Percentiles rank a stretch among this genome's conserved stretches.
phyloP scores from a whole-genome alignment of 108 stramenopile genomes.

The Cylindrotheca closterium region DNA sequence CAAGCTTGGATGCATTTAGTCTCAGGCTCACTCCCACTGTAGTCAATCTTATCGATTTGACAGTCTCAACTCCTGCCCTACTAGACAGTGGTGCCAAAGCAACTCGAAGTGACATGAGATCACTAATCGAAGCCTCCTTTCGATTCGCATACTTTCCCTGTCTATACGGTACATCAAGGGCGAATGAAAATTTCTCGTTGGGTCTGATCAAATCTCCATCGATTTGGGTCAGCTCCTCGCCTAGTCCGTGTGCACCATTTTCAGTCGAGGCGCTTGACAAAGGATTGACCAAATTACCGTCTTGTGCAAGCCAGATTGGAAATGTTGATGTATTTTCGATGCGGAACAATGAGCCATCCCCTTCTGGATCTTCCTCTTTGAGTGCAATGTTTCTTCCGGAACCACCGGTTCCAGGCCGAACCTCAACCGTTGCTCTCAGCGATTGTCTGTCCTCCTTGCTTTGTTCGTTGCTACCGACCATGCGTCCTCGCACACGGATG shows the following conservation, averaged over 20 bases:
- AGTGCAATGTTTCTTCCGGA: constrained; percentile 63
- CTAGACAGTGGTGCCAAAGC: constrained; percentile 61
- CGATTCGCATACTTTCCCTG: constrained; percentile 65
- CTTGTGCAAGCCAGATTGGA: constrained; percentile 67
- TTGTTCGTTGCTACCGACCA: background rate
- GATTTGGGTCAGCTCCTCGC: constrained; percentile 9
- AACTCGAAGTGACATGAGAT: constrained; percentile 56
- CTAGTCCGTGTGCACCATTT: background rate
- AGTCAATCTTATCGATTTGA: constrained; percentile 58
- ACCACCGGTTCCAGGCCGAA: constrained; percentile 65
- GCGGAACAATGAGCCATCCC: constrained; percentile 60
- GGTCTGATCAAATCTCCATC: constrained; percentile 53
- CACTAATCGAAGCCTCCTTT: constrained; percentile 48
- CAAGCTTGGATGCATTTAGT: constrained; percentile 60
- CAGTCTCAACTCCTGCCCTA: constrained; percentile 62
- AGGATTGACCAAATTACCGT: constrained; percentile 65
- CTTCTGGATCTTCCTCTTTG: constrained; percentile 53
- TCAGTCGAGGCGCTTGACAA: background rate
- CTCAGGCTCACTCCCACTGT: constrained; percentile 48
- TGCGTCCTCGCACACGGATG: constrained; percentile 37
- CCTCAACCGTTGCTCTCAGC: constrained; percentile 43
- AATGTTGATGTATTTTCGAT: constrained; percentile 74
- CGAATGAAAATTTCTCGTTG: constrained; percentile 40
- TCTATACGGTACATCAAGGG: constrained; percentile 69
- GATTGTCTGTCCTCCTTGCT: constrained; percentile 7